These are phyloP conservation scores for Tolypocladium inflatum DNA, from an alignment of 2,329 filamentous ascomycete species.

Conservation along the genomic window DNA sequence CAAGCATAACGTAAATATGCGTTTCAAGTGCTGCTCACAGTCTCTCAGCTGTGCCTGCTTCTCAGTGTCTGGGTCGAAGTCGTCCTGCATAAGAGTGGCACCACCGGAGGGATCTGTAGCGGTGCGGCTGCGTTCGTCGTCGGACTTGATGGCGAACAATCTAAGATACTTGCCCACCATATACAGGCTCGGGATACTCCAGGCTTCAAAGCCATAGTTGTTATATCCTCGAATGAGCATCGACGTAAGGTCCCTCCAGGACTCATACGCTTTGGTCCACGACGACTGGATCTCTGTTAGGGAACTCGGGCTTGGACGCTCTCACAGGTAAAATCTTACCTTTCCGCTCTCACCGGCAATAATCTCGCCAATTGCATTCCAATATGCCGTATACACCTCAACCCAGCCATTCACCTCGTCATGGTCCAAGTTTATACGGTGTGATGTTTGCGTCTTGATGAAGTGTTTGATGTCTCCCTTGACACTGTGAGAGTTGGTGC, in stretches of 20 bases:
- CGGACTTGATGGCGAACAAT: constrained; percentile 82
- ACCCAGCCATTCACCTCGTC: constrained; percentile 74
- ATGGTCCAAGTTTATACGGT: constrained; percentile 44
- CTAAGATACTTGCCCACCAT: constrained; percentile 78
- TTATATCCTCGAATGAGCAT: constrained; percentile 74
- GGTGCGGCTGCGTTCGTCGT: constrained; percentile 50
- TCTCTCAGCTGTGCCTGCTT: constrained; percentile 84
- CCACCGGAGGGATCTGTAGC: constrained; percentile 25
- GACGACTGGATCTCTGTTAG: constrained; percentile 34
- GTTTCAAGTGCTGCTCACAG: constrained; percentile 80
- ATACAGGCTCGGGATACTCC: constrained; percentile 90
- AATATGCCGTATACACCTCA: constrained; percentile 75
- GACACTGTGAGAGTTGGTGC: constrained; percentile 56
- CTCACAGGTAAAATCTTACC: constrained; percentile 13
- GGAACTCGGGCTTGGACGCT: background rate
- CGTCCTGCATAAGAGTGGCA: constrained; percentile 57
- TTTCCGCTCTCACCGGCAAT: constrained; percentile 39
- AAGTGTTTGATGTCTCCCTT: constrained; percentile 65
- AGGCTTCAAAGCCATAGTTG: constrained; percentile 66
- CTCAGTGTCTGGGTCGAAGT: constrained; percentile 66
- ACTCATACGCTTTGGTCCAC: constrained; percentile 75
- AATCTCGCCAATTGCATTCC: constrained; percentile 71
- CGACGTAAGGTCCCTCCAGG: constrained; percentile 79
- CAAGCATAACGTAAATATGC: constrained; percentile 83
- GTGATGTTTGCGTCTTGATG: constrained; percentile 50